Conservation (phyloP, 148 eudicot species). For the Heliosperma pusillum region DNA sequence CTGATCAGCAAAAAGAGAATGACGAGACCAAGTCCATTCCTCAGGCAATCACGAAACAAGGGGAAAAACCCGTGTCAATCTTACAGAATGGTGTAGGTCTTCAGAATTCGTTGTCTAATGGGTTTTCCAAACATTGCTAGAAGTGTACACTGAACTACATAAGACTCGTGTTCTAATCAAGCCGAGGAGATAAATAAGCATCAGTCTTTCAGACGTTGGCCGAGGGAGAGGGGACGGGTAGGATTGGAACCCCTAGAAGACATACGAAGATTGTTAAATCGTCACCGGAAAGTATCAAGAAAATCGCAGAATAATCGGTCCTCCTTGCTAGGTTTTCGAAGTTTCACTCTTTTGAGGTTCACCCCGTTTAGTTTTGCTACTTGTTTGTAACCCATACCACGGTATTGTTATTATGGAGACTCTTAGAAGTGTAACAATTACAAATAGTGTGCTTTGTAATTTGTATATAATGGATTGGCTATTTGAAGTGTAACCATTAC, state of each 20-base stretch:
- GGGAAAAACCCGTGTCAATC: not conserved
- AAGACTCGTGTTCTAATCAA: not conserved
- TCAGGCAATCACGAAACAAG: not conserved
- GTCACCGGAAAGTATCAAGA: not conserved
- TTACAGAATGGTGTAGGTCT: conserved; percentile 16
- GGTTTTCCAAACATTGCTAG: conserved; percentile 10
- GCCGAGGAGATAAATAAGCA: not conserved
- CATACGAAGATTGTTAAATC: too few species aligned
- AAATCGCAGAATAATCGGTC: not conserved
- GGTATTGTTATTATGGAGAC: not conserved
- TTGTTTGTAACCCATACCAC: conserved; percentile 7
- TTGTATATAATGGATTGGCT: conserved; percentile 14
- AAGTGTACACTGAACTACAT: not conserved
- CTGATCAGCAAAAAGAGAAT: conserved; percentile 6
- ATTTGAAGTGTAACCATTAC: too few species aligned
- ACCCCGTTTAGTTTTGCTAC: not conserved
- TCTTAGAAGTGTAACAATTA: not conserved
- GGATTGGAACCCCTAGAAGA: too few species aligned
- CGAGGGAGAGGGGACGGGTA: too few species aligned
- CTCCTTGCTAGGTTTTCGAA: not conserved
- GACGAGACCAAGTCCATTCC: conserved; percentile 9
- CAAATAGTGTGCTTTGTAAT: conserved; percentile 17
- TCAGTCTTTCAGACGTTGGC: not conserved
- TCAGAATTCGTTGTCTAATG: conserved; percentile 15
- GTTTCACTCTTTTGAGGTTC: not conserved